Base-by-base conservation (phyloP, 371 early-diverging fungal species). In the Mycotypha africana region DNA sequence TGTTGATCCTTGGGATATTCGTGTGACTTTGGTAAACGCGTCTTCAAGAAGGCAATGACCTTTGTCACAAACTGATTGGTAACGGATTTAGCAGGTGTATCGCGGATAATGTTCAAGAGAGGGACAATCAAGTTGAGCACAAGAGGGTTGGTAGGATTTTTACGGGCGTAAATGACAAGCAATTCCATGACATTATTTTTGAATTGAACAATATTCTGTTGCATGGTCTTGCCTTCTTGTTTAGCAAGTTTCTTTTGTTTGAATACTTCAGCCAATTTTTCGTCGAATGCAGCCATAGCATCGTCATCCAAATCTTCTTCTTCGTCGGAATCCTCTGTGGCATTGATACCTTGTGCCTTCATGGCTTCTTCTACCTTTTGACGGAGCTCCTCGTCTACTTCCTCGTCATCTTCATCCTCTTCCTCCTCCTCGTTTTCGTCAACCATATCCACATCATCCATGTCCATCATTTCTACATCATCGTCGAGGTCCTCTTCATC, bases 201-300 rank as follows among this genome's bases (percentile, higher is more conserved):
- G 65, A 92, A 95, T 56, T 95, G 84, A 32, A 88, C 67, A 25
- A 89, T 67, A 30, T 81, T 82, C 51, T 86, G 76, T 61, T 89
- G 86, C 38, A 76, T 59, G 42, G 84, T 51, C 17, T 57, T 72
- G 63, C 72, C 74, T 49, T 84, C 82, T 30, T 74, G 60, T 62
- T 83, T 83, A 30, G 70, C 81, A 23, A 72, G 55, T 76, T 88
- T 88, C 62, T 84, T 74, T 56, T 83, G 81, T 66, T 82, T 88
- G 65, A 96, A 96, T 31, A 95, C 89, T 57, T 88, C 92, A 9
- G 85, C 85, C 43, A 96, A 67, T 62, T 94, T 94, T 35, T 82
- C 84, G 62, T 96, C 97, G 67, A 92, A 93, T 9, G 76, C 85
- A 49, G 71, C 82, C 97, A 96, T 96, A 42, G 91, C 82, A 45